Evolutionary conservation across 2,329 filamentous ascomycete species (phyloP), one percentile per base, ranked within the genome.

Genomic region (Diaporthe sp.): DNA sequence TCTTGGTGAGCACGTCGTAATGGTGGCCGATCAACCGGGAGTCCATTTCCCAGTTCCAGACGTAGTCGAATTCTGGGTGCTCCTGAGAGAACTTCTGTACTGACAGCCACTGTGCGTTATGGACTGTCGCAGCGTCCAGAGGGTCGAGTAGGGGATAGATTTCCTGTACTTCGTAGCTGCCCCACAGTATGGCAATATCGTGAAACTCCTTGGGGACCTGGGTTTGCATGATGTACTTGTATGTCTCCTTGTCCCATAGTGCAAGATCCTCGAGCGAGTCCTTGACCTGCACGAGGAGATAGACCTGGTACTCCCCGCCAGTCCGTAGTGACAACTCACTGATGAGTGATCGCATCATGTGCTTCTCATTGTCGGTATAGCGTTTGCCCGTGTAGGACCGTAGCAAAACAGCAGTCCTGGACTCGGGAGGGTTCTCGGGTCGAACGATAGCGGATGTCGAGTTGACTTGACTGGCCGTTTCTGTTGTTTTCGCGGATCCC

Each of bases 1-100:
- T 83, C 77, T 92, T 92, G 78, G 93, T 89, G 58, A 95, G 89
- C 78, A 96, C 90, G 79, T 96, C 93, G 83, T 96, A 96, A 84
- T 95, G 92, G 77, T 97, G 94, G 12, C 94, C 94, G 0, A 92
- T 95, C 80, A 94, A 93, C 65, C 95, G 89, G 44, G 93, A 92
- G 81, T 97, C 94, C 84, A 95, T 94, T 81, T 97, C 95, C 94
- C 94, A 96, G 82, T 96, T 96, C 94, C 94, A 97, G 79, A 95
- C 88, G 79, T 90, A 95, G 79, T 96, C 93, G 78, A 94, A 97
- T 79, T 96, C 92, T 0, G 94, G 94, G 79, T 95, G 92, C 68
- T 93, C 92, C 79, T 93, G 89, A 75, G 91, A 91, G 81, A 96
- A 95, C 83, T 92, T 93, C 81, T 95, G 94, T 3, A 95, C 88